Percentiles rank a stretch among this genome's conserved stretches.
phyloP scores from a whole-genome alignment of 352 stramenopile genomes.

The Phytophthora sp. region DNA sequence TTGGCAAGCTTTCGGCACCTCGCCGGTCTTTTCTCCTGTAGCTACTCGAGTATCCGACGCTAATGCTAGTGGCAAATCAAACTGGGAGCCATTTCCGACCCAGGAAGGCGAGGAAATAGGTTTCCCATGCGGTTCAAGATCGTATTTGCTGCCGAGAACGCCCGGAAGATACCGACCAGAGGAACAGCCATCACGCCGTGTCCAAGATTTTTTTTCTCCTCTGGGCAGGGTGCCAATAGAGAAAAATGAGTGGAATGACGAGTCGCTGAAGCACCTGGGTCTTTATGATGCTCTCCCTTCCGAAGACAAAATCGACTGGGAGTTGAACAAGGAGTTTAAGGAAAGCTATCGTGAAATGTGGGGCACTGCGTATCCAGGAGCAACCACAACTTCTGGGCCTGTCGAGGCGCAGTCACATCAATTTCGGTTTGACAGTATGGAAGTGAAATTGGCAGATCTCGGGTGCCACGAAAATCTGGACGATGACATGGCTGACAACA shows the following conservation, averaged over 20 bases:
- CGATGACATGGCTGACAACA: neutral
- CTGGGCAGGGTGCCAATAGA: conserved; percentile 11
- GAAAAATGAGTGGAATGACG: neutral
- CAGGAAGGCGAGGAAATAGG: neutral
- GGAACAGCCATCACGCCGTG: conserved; percentile 3
- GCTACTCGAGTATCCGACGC: neutral
- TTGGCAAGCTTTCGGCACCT: conserved; percentile 13
- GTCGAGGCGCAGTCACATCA: neutral
- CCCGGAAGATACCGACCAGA: conserved; percentile 1
- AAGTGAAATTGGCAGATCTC: neutral
- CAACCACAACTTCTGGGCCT: neutral
- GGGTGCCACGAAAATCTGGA: neutral
- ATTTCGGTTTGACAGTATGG: neutral
- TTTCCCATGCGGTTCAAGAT: neutral
- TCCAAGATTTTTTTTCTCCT: conserved; percentile 46
- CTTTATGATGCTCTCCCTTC: neutral
- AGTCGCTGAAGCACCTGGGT: conserved; percentile 4
- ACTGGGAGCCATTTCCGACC: neutral
- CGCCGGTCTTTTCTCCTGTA: conserved; percentile 1
- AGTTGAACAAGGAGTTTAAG: neutral
- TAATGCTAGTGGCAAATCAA: conserved; percentile 5
- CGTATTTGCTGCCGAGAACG: neutral
- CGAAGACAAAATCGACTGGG: conserved; percentile 12
- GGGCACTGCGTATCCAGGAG: neutral
- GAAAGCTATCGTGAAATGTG: conserved; percentile 3